phyloP scores from a whole-genome alignment of 148 eudicot species.

The Silene conica region DNA sequence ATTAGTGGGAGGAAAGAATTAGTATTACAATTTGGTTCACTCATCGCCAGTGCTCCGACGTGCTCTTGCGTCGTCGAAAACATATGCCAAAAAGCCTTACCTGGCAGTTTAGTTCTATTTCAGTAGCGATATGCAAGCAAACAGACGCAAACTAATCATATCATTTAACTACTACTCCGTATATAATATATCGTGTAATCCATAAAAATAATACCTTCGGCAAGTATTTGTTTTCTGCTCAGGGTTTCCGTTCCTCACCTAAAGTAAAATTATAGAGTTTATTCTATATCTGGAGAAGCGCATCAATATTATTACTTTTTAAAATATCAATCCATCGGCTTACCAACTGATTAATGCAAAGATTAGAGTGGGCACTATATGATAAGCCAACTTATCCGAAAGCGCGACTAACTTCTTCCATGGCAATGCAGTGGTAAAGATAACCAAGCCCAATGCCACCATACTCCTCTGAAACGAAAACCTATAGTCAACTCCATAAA shows the following conservation, averaged over 20 bases:
- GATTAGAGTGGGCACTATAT: constrained; percentile 95
- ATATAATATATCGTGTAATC: background rate
- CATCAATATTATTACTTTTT: too few species aligned
- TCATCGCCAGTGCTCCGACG: constrained; percentile 99
- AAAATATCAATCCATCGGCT: too few species aligned
- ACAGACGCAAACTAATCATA: too few species aligned
- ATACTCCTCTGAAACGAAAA: constrained; percentile 68
- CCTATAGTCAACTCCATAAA: background rate
- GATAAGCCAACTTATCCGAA: constrained; percentile 95
- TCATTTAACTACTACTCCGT: too few species aligned
- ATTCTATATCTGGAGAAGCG: too few species aligned
- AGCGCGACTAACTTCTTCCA: constrained; percentile 99
- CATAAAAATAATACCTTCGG: constrained; percentile 62
- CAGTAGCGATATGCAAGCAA: too few species aligned
- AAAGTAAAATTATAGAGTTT: too few species aligned
- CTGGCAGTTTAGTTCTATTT: too few species aligned
- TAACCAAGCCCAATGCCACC: constrained; percentile 99
- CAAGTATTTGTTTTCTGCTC: constrained; percentile 85
- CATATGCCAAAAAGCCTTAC: too few species aligned
- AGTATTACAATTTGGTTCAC: constrained; percentile 88
- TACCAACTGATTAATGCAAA: constrained; percentile 91
- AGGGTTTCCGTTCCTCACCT: constrained; percentile 69
- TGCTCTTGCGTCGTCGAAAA: too few species aligned
- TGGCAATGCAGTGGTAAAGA: constrained; percentile 92
- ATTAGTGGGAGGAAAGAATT: background rate